Conservation (phyloP, 106 monocot species). For the Vanilla planifolia region DNA sequence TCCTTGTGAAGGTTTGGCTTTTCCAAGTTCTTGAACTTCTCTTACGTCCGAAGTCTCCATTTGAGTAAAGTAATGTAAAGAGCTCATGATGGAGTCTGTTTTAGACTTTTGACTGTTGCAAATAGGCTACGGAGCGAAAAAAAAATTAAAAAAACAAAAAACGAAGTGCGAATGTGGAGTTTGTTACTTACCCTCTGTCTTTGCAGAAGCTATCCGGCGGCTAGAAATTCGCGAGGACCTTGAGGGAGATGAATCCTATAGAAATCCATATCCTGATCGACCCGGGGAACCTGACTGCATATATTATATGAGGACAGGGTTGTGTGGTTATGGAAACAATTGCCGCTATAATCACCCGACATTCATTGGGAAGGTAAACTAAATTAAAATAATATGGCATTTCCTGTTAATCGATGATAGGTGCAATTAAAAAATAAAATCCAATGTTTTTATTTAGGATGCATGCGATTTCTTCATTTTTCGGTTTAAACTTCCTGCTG, state of each 20-base stretch:
- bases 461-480: neutral
- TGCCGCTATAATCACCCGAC: conserved; percentile 77
- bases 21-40: neutral
- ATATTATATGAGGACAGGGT: conserved; percentile 58
- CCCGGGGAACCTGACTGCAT: conserved; percentile 61
- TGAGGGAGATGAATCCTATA: conserved; percentile 8
- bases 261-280: conserved; percentile 38
- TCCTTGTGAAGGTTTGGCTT: neutral
- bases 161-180: neutral
- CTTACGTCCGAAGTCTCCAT: neutral
- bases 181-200: neutral
- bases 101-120: too few species aligned
- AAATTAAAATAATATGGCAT: neutral
- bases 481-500: too few species aligned
- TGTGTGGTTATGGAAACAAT: conserved; percentile 64
- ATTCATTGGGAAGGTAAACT: conserved; percentile 23
- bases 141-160: neutral
- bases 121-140: too few species aligned
- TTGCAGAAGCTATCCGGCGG: conserved; percentile 26
- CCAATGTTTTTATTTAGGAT: neutral
- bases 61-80: neutral
- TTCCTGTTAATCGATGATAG: neutral
- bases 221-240: conserved; percentile 15
- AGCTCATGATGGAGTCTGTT: neutral
- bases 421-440: neutral